phyloP scores from a whole-genome alignment of 1,284 basidiomycete species.

The Fomes fomentarius region DNA sequence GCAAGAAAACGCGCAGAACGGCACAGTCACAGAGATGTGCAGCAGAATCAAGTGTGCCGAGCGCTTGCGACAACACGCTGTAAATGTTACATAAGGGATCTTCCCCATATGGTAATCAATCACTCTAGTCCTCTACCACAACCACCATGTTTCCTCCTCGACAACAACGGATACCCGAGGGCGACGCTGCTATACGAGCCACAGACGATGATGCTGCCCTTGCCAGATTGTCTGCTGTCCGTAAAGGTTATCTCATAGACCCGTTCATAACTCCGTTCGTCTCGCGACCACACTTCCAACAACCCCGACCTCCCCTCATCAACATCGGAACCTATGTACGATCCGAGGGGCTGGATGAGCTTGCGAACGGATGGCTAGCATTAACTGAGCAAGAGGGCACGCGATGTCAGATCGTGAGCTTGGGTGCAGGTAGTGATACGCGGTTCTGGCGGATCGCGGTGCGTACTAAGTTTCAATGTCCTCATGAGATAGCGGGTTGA shows the following conservation, averaged over 20 bases:
- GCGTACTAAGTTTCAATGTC: constrained; percentile 38
- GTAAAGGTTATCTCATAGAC: constrained; percentile 77
- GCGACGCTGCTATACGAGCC: constrained; percentile 66
- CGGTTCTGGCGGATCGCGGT: constrained; percentile 90
- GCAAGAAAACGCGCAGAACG: too few species aligned
- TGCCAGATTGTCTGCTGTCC: constrained; percentile 81
- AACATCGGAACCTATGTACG: constrained; percentile 95
- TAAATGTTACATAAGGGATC: too few species aligned
- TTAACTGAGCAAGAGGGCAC: constrained; percentile 41
- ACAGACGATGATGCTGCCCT: constrained; percentile 79
- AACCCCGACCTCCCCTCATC: constrained; percentile 82
- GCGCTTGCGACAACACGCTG: too few species aligned
- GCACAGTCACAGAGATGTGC: too few species aligned
- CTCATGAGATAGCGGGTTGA: background rate
- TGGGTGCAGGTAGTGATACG: constrained; percentile 94
- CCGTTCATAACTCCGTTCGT: constrained; percentile 70
- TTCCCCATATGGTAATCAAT: too few species aligned
- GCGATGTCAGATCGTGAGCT: constrained; percentile 80
- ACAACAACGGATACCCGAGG: constrained; percentile 30
- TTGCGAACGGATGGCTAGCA: constrained; percentile 76
- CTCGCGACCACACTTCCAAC: constrained; percentile 64
- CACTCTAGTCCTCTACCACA: background rate
- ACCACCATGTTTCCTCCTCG: constrained; percentile 21
- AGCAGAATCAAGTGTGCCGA: too few species aligned
- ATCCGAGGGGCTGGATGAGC: constrained; percentile 77